Conservation (phyloP, 108 stramenopile genomes). For the Skeletonema marinoi region DNA sequence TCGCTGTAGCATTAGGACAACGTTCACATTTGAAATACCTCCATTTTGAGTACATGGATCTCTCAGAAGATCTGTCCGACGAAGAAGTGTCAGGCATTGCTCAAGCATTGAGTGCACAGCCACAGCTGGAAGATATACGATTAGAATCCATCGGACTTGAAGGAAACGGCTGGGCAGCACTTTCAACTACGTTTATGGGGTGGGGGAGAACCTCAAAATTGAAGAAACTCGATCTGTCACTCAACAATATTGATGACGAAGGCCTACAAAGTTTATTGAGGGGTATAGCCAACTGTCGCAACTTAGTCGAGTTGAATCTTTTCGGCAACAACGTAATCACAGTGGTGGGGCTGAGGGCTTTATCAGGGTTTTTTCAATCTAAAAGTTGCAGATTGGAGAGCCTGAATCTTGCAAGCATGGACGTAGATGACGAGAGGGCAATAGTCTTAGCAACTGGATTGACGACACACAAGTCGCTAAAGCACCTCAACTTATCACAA, state of each 20-base stretch:
- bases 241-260: conserved; percentile 4
- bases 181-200: too few relatives aligned
- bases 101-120: too few relatives aligned
- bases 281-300: neutral
- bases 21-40: too few relatives aligned
- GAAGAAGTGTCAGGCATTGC: too few relatives aligned
- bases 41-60: too few relatives aligned
- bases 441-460: neutral
- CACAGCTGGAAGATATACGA: too few relatives aligned
- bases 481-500: neutral
- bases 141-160: neutral
- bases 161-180: too few relatives aligned
- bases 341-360: neutral
- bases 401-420: neutral
- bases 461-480: neutral
- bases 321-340: too few relatives aligned
- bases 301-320: neutral
- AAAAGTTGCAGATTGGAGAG: neutral
- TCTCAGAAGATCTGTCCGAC: too few relatives aligned
- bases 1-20: too few relatives aligned
- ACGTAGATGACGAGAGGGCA: neutral
- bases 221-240: neutral
- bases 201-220: neutral
- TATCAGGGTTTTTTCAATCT: neutral
- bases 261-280: neutral